phyloP scores from a whole-genome alignment of 202 grass and related monocot genomes.

The Hordeum pubiflorum region DNA sequence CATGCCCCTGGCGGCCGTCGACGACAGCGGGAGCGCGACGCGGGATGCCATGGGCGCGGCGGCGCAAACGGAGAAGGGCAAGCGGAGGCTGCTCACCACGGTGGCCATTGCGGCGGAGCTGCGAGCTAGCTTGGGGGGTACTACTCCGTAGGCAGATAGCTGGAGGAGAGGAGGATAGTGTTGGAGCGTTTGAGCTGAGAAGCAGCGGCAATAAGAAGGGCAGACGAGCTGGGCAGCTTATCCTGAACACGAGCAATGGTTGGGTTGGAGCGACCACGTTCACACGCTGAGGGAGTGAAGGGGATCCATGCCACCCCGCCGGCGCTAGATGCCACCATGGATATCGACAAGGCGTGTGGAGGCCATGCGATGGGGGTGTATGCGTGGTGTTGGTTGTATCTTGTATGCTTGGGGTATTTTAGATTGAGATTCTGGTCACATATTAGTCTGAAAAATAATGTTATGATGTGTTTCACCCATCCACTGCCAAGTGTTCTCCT shows the following conservation, averaged over 20 bases:
- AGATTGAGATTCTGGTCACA: background rate
- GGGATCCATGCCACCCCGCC: background rate
- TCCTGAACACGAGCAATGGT: background rate
- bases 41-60: background rate
- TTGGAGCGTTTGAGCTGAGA: background rate
- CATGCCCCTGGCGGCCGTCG: background rate
- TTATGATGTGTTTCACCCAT: background rate
- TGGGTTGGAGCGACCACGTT: background rate
- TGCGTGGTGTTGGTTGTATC: background rate
- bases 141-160: background rate
- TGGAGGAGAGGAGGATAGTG: background rate
- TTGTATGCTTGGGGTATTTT: background rate
- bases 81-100: conserved; percentile 39
- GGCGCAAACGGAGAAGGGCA: conserved; percentile 13
- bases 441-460: background rate
- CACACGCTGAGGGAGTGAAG: background rate
- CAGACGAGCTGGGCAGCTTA: background rate
- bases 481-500: background rate
- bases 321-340: background rate
- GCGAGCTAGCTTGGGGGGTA: background rate
- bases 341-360: background rate
- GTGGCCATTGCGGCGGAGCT: conserved; percentile 31
- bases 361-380: background rate
- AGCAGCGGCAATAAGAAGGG: conserved; percentile 45
- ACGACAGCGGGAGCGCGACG: background rate